Evolutionary conservation across 2,329 filamentous ascomycete species (phyloP).

Genomic region (Phyllosticta citriasiana): DNA sequence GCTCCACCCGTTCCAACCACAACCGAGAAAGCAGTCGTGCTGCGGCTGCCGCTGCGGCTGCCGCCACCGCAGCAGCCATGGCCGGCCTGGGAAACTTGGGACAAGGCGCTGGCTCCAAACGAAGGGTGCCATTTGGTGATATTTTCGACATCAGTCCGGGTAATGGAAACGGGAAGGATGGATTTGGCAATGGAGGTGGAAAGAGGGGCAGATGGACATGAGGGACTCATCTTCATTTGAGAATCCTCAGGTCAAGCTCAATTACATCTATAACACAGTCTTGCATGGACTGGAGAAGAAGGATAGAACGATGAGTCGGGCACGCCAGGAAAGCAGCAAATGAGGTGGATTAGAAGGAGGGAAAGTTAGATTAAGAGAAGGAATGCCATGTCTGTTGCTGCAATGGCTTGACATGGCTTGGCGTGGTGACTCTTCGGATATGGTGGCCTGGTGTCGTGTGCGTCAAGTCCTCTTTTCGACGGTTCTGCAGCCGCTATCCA

Average conservation of each 20-base stretch:
- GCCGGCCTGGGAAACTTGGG: conserved; percentile 34
- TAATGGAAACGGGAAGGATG: conserved; percentile 51
- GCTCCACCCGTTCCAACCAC: conserved; percentile 11
- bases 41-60: not conserved
- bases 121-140: conserved; percentile 62
- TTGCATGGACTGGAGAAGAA: too few relatives aligned
- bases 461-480: too few relatives aligned
- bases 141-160: conserved; percentile 60
- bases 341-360: too few relatives aligned
- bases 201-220: conserved; percentile 30
- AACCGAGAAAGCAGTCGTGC: not conserved
- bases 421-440: too few relatives aligned
- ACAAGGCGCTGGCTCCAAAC: conserved; percentile 59
- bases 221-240: not conserved
- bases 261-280: too few relatives aligned
- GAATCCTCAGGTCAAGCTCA: not conserved
- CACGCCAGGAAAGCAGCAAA: too few relatives aligned
- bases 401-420: too few relatives aligned
- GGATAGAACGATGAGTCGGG: too few relatives aligned
- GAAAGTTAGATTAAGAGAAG: too few relatives aligned
- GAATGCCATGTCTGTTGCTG: too few relatives aligned
- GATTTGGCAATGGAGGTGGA: conserved; percentile 20
- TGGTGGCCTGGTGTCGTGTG: too few relatives aligned
- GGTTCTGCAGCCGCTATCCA: too few relatives aligned
- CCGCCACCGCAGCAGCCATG: not conserved